Evolutionary conservation across 305 asterid species (phyloP).

Genomic region (Fraxinus angustifolia): DNA sequence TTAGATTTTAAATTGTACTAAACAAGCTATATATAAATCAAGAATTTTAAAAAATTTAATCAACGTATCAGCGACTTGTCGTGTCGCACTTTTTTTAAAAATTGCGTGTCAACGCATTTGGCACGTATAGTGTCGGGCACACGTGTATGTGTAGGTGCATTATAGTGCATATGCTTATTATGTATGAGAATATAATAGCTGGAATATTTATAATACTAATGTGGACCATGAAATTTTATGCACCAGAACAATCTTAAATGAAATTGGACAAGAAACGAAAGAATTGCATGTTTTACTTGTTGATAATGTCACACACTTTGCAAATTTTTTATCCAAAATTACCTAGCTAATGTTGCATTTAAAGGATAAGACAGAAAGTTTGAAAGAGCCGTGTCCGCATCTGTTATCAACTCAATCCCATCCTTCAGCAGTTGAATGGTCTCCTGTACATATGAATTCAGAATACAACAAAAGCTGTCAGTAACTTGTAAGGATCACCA

Average conservation of each 20-base stretch:
- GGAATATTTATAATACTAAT: background rate
- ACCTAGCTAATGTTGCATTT: slow-evolving; percentile 64
- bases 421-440: slow-evolving; percentile 77
- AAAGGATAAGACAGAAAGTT: slow-evolving; percentile 76
- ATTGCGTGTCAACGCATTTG: too few species aligned
- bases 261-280: slow-evolving; percentile 13
- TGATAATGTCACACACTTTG: slow-evolving; percentile 17
- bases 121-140: too few species aligned
- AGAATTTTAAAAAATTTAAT: too few species aligned
- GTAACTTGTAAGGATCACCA: slow-evolving; percentile 3
- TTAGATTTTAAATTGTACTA: too few species aligned
- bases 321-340: slow-evolving; percentile 26
- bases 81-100: too few species aligned
- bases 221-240: background rate
- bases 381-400: slow-evolving; percentile 67
- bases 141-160: too few species aligned
- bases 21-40: too few species aligned
- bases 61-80: too few species aligned
- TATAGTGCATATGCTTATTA: background rate
- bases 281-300: background rate
- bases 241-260: slow-evolving; percentile 5
- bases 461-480: slow-evolving; percentile 6
- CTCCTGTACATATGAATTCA: slow-evolving; percentile 53
- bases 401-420: slow-evolving; percentile 72
- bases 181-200: background rate